Evolutionary conservation across 108 stramenopile genomes (phyloP).

Genomic region (Cylindrotheca closterium): DNA sequence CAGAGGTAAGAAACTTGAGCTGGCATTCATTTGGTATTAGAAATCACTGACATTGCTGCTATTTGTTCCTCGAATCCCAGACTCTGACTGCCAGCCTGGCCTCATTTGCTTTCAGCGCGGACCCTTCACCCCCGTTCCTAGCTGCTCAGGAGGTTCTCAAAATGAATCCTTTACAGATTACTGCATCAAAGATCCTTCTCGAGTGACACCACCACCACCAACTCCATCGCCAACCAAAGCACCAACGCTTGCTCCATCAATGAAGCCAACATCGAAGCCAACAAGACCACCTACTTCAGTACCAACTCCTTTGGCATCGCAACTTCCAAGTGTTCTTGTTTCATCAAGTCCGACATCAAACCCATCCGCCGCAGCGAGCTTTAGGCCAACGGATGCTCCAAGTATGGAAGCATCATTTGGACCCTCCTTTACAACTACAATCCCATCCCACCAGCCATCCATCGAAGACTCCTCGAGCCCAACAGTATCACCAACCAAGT

Average conservation of each 20-base stretch:
- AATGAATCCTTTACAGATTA: background rate
- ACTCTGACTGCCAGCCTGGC: background rate
- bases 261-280: background rate
- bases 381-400: too few species aligned
- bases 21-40: conserved; percentile 29
- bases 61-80: background rate
- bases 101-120: background rate
- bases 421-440: too few species aligned
- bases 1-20: conserved; percentile 18
- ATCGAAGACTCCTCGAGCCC: background rate
- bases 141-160: background rate
- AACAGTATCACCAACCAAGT: too few species aligned
- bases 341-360: conserved; percentile 1
- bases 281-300: background rate
- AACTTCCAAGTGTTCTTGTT: background rate
- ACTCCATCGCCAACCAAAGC: background rate
- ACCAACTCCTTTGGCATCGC: background rate
- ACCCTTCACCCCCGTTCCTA: background rate
- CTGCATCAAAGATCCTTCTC: background rate
- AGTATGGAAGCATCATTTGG: too few species aligned
- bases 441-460: background rate
- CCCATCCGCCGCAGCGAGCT: too few species aligned
- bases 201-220: background rate
- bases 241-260: background rate
- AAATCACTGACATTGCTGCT: too few species aligned